Percentiles rank a stretch among this genome's conserved stretches.
Conservation (phyloP, 805 yeast genomes). For the Spathaspora hagerdaliae region DNA sequence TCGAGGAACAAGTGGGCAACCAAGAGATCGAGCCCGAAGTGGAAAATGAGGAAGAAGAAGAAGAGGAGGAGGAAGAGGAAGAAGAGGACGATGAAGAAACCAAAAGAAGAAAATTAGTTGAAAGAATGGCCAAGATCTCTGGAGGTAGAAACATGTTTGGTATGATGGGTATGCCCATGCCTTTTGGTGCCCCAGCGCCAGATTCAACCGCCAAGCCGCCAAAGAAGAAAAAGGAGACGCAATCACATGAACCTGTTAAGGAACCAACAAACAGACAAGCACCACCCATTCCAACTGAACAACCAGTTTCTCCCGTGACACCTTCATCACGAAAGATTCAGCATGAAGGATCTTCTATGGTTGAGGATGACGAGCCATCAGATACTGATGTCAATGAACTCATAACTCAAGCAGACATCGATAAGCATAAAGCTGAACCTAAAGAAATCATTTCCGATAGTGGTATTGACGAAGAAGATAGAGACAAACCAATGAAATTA, state of each 20-base stretch:
- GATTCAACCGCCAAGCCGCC: slow-evolving; percentile 5
- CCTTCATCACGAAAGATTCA: slow-evolving; percentile 7
- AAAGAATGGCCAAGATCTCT: slow-evolving; percentile 93
- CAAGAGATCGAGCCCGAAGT: slow-evolving; percentile 3
- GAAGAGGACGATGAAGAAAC: slow-evolving; percentile 76
- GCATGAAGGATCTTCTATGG: slow-evolving; percentile 13
- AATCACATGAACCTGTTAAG: slow-evolving; percentile 4
- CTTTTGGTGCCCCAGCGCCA: slow-evolving; percentile 25
- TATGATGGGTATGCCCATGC: slow-evolving; percentile 54
- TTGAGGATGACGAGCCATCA: slow-evolving; percentile 20
- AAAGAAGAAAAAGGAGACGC: slow-evolving; percentile 10
- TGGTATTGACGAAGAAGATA: slow-evolving; percentile 5
- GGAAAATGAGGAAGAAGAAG: slow-evolving; percentile 14
- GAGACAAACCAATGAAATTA: slow-evolving; percentile 2
- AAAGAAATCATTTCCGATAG: slow-evolving; percentile 3
- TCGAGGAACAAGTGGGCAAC: slow-evolving; percentile 8
- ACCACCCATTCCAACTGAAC: slow-evolving; percentile 32
- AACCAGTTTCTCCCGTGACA: slow-evolving; percentile 29
- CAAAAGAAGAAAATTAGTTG: slow-evolving; percentile 72
- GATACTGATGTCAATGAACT: slow-evolving; percentile 5
- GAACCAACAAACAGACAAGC: slow-evolving; percentile 32
- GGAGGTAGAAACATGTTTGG: slow-evolving; percentile 83
- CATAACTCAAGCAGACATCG: slow-evolving; percentile 1
- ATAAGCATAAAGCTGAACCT: not conserved
- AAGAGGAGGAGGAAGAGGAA: slow-evolving; percentile 48